Conservation (phyloP, 257 asterid genomes). For the Mitragyna speciosa region DNA sequence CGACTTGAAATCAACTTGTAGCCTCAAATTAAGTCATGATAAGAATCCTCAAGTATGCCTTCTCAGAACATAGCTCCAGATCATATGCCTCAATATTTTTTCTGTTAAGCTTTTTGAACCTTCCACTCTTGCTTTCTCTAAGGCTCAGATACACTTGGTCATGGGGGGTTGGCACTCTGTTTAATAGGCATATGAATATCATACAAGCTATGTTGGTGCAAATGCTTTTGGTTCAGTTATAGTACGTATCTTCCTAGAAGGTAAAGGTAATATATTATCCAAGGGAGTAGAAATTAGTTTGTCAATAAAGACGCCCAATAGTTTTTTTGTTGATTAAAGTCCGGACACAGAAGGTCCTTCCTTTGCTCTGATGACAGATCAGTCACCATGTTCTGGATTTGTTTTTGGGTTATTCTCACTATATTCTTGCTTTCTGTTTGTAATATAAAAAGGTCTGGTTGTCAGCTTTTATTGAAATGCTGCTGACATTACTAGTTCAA, state of each 20-base stretch:
- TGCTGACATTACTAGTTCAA: slow-evolving; percentile 2
- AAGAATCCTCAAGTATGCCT: neutral
- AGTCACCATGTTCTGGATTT: neutral
- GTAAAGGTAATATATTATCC: neutral
- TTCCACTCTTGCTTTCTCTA: neutral
- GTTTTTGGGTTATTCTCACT: neutral
- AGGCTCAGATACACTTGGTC: neutral
- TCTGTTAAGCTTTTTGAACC: neutral
- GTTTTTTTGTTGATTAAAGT: neutral
- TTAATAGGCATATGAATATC: neutral
- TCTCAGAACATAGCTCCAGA: neutral
- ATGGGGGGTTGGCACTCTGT: neutral
- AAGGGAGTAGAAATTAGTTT: neutral
- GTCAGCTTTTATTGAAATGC: slow-evolving; percentile 1
- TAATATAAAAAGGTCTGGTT: neutral
- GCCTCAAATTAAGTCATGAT: neutral
- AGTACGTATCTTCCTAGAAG: no score
- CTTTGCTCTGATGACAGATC: neutral
- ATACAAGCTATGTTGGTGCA: neutral
- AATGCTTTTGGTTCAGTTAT: neutral
- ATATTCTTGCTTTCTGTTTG: neutral
- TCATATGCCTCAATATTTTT: neutral
- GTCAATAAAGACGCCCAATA: neutral
- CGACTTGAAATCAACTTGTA: neutral
- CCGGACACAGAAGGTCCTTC: neutral